A percentile compares a stretch with the other conserved stretches of the same genome.
Conservation (phyloP, 345 rosid genomes). For the Atalantia buxifolia region DNA sequence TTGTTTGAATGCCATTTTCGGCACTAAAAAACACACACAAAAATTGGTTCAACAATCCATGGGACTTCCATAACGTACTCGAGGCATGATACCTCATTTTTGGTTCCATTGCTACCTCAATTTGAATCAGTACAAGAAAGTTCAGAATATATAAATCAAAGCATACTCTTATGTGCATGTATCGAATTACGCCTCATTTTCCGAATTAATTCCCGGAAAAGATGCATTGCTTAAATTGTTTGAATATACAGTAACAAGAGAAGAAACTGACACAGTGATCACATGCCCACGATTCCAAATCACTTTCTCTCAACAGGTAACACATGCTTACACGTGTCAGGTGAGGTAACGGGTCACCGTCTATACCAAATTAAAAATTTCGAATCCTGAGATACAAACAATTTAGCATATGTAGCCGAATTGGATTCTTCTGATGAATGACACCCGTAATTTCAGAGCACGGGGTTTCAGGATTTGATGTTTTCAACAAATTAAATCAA, state of each 20-base stretch:
- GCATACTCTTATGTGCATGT: too few relatives aligned
- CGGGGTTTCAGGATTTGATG: not conserved
- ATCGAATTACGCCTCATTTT: not conserved
- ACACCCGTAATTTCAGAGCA: not conserved
- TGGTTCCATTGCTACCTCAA: not conserved
- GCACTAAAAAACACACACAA: too few relatives aligned
- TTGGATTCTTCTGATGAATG: slow-evolving; percentile 4
- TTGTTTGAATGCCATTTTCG: not conserved
- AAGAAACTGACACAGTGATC: not conserved
- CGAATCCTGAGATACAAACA: not conserved
- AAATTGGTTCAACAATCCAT: not conserved
- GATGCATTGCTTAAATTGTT: not conserved
- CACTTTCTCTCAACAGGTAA: not conserved
- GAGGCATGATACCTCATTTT: not conserved
- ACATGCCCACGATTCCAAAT: not conserved
- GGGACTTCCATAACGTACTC: not conserved
- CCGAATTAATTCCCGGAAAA: not conserved
- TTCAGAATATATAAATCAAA: not conserved
- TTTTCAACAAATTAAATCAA: not conserved
- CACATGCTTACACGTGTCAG: not conserved
- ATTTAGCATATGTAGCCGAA: not conserved
- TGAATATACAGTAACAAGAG: not conserved
- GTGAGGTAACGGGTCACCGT: not conserved
- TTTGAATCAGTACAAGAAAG: not conserved
- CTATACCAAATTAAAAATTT: not conserved